Base-by-base conservation (phyloP, 164 flowering plant species). In the Nymphaea colorata region DNA sequence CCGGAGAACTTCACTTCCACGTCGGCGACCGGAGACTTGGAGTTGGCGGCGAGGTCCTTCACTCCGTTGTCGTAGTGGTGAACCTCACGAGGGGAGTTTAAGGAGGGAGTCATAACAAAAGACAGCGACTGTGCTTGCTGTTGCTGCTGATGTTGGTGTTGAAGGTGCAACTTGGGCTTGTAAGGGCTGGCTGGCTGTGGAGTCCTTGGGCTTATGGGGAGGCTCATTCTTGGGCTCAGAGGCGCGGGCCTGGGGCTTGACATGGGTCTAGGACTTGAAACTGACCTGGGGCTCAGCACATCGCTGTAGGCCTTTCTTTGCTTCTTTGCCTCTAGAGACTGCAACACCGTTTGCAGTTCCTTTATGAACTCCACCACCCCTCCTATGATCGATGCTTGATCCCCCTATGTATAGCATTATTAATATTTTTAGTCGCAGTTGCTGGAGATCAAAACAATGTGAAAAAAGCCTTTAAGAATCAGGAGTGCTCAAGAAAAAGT, bases 361-460 rank as follows among this genome's bases (percentile, higher is more conserved):
- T 79, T 90, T 74, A 95, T 90, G 79, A 87, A 95, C 57, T 92
- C 87, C 36, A 92, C 89, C 3, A 92, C 99, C 1, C 99, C 99
- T 57, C 91, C 98, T 18, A 95, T 89, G 55, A 95, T 87, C 0
- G 99, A 95, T 61, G 99, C 99, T 86, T 95, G 99, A 71, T 95
- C 99, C 60, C 96, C 98, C 99, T 95, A 61, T 17, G 7, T 18
- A 61, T 5, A 71, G 4, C 59, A 66, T 15, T 63, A 7, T 55
- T 16, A 55, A 10, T 16, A 55, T 55, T 8, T 55, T 16, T 55
- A 16, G 16, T 55, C 59, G 16, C 59, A 55, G 59, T 16, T 55
- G 12, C 1, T 10, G 16, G 59, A 25, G 36, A 25, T 25, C 36
- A 25, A 25, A 25, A 25, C 36, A 25, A 25, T 25, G 36, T 25